Base-by-base conservation (phyloP, 179 eudicot genomes). In the Silene coronaria region DNA sequence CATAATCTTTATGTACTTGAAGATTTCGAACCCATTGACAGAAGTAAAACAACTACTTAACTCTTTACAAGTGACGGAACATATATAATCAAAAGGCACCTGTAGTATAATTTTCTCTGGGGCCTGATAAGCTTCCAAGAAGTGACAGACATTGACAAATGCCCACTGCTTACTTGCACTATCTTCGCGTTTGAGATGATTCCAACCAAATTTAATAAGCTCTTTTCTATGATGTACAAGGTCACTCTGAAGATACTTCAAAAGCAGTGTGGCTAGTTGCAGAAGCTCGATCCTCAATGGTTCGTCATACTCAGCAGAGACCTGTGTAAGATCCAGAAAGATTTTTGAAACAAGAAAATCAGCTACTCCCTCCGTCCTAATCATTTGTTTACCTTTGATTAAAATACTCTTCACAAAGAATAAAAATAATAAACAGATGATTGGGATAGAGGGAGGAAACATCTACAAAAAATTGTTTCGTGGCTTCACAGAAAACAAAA, bases 111-210 rank as follows among this genome's bases (percentile, higher is more conserved):
- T 96, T 85, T 96, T 96, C 79, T 96, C 99, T n/a, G 99, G 99
- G 77, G 99, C 98, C 80, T 96, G 99, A 83, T 96, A 96, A 36
- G 99, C 99, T 88, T 96, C 98, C 90, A 96, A 78, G 85, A 96
- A 96, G 80, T 93, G 97, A 86, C 99, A 96, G 58, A 96, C 99
- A 83, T 96, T 96, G 74, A 96, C 99, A 84, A 96, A 96, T 64
- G 99, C 99, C 99, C 99, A 96, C 85, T 93, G 99, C 86, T 93
- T 93, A 87, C 99, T 96, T 62, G 99, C 98, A 83, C 99, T 93
- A 79, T 96, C 99, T 85, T 96, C 99, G 73, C 99, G 99, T 82
- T 96, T 96, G 19, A 96, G 99, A 85, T 96, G 99, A 86, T 96
- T 96, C 99, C 99, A 96, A 32, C 99, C 99, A 89, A 96, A 96